Evolutionary conservation across 768 basidiomycete genomes (phyloP).

Genomic region (Piloderma croceum): DNA sequence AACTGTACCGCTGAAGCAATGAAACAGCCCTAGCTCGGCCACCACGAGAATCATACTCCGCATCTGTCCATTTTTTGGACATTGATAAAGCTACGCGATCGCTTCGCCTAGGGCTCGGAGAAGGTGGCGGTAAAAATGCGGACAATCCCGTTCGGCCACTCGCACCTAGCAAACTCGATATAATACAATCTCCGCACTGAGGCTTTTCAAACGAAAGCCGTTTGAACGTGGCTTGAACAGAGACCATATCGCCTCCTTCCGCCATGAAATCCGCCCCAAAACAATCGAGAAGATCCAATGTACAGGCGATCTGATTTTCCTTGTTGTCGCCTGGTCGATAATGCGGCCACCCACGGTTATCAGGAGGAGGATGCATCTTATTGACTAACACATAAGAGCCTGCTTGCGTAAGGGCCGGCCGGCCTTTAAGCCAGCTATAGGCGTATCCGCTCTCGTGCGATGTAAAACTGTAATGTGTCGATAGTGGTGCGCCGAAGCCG

Average conservation of each 20-base stretch:
- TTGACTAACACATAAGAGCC: conserved; percentile 9
- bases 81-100: too few relatives aligned
- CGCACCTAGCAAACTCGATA: conserved; percentile 8
- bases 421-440: conserved; percentile 2
- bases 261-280: conserved; percentile 3
- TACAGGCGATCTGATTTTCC: neutral
- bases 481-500: too few relatives aligned
- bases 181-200: conserved; percentile 14
- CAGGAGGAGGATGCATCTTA: conserved; percentile 10
- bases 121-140: conserved; percentile 9
- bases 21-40: too few relatives aligned
- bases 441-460: too few relatives aligned
- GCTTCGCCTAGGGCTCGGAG: too few relatives aligned
- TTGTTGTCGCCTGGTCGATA: conserved; percentile 2
- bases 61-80: too few relatives aligned
- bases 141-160: conserved; percentile 8
- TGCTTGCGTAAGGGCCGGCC: conserved; percentile 3
- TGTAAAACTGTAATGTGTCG: too few relatives aligned
- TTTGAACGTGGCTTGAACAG: conserved; percentile 4
- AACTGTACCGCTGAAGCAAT: too few relatives aligned
- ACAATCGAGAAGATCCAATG: conserved; percentile 7
- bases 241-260: neutral
- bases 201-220: conserved; percentile 13
- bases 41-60: too few relatives aligned
- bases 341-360: conserved; percentile 12